Evolutionary conservation across 768 basidiomycete species (phyloP).

Genomic region (Termitomyces bulborhizus): DNA sequence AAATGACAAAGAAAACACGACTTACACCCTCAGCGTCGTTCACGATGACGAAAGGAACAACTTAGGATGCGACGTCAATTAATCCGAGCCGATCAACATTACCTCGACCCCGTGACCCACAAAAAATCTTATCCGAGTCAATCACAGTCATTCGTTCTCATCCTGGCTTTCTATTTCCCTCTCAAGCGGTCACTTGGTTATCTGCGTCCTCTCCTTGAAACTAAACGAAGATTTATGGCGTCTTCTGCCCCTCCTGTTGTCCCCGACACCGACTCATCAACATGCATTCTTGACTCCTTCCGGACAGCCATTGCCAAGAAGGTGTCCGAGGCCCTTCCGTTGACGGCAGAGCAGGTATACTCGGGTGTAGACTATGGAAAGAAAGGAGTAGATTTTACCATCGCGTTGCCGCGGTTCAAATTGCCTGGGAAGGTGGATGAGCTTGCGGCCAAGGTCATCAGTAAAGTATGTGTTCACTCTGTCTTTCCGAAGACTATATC

Average conservation of each 20-base stretch:
- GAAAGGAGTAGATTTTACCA: conserved; percentile 89
- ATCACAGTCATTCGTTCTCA: conserved; percentile 2
- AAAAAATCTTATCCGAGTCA: conserved; percentile 17
- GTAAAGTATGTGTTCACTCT: conserved; percentile 46
- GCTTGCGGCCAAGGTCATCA: conserved; percentile 67
- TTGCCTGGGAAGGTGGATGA: conserved; percentile 80
- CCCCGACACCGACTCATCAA: conserved; percentile 52
- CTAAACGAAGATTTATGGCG: conserved; percentile 16
- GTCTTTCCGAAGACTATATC: neutral
- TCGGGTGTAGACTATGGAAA: conserved; percentile 85
- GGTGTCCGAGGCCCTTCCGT: conserved; percentile 58
- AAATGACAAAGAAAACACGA: too few species aligned
- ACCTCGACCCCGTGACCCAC: conserved; percentile 13
- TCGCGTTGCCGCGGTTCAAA: conserved; percentile 89
- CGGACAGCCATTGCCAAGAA: conserved; percentile 74
- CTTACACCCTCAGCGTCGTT: too few species aligned
- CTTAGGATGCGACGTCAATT: too few species aligned
- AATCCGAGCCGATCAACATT: conserved; percentile 10
- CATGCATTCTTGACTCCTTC: conserved; percentile 70
- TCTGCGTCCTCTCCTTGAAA: conserved; percentile 2
- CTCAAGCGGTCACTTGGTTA: conserved; percentile 11
- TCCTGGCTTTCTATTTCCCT: conserved; percentile 18
- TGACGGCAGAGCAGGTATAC: conserved; percentile 76
- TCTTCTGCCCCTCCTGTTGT: conserved; percentile 26
- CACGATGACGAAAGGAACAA: too few species aligned